These are phyloP conservation scores for Podaxis rugospora DNA, from an alignment of 768 basidiomycete species.

Conservation along the genomic window DNA sequence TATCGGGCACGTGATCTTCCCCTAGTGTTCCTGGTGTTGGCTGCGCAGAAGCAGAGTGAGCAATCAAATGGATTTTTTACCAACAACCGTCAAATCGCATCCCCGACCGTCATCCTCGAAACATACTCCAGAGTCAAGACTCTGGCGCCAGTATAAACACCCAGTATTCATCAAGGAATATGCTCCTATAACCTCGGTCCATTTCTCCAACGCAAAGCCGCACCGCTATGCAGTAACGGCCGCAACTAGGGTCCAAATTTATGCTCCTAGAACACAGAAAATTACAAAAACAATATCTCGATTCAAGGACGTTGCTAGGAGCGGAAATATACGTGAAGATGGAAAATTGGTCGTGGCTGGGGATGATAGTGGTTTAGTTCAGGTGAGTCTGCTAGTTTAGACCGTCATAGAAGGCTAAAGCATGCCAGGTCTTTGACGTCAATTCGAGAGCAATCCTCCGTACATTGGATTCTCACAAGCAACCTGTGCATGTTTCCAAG, in stretches of 20 bases:
- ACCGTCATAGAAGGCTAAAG: background rate
- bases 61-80: conserved; percentile 71
- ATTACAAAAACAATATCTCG: conserved; percentile 94
- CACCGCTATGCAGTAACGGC: conserved; percentile 96
- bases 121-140: conserved; percentile 70
- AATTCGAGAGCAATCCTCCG: conserved; percentile 91
- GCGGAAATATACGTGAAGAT: conserved; percentile 84
- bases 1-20: conserved; percentile 18
- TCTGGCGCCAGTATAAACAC: conserved; percentile 85
- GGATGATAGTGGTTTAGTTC: conserved; percentile 87
- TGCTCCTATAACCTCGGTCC: conserved; percentile 90
- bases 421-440: conserved; percentile 82
- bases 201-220: conserved; percentile 84
- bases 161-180: conserved; percentile 98
- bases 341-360: conserved; percentile 95
- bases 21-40: conserved; percentile 6
- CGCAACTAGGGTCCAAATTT: conserved; percentile 90
- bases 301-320: conserved; percentile 94
- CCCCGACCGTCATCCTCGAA: conserved; percentile 48
- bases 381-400: conserved; percentile 38
- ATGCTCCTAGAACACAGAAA: conserved; percentile 94
- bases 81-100: conserved; percentile 63
- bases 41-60: background rate
- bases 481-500: conserved; percentile 92
- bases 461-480: conserved; percentile 89